Conservation (phyloP, 2,329 filamentous ascomycete species). For the Epichloe typhina region DNA sequence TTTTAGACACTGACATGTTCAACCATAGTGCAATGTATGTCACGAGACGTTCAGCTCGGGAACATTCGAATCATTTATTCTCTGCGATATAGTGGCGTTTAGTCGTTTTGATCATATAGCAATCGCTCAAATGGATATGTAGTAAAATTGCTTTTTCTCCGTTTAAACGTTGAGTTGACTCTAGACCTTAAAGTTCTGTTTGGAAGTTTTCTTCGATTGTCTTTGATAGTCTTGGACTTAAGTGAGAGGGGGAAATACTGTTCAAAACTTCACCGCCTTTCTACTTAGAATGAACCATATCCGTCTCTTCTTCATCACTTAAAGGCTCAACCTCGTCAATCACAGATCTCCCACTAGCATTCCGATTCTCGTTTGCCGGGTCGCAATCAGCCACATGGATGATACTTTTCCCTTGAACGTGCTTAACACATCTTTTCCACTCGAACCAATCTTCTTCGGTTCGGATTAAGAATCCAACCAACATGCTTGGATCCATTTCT, state of each 20-base stretch:
- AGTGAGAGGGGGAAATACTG: neutral
- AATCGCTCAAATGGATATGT: too few relatives aligned
- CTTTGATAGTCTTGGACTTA: neutral
- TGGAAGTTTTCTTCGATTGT: too few relatives aligned
- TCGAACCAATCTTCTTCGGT: constrained; percentile 71
- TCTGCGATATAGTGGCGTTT: neutral
- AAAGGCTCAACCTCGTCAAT: constrained; percentile 84
- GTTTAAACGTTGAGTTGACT: too few relatives aligned
- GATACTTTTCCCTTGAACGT: constrained; percentile 69
- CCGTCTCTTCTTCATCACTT: constrained; percentile 53
- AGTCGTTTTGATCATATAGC: neutral
- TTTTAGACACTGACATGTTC: neutral
- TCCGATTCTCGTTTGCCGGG: constrained; percentile 38
- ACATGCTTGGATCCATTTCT: constrained; percentile 97
- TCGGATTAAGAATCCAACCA: constrained; percentile 81
- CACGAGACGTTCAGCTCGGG: constrained; percentile 42
- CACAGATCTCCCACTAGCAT: constrained; percentile 52
- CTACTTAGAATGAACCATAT: constrained; percentile 22
- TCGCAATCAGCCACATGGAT: constrained; percentile 71
- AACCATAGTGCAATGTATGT: constrained; percentile 33
- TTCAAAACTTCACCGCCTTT: neutral
- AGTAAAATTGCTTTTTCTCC: too few relatives aligned
- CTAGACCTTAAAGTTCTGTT: too few relatives aligned
- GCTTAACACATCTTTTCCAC: constrained; percentile 66
- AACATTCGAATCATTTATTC: neutral